phyloP scores from a whole-genome alignment of 106 monocot genomes.

The Dendrobium catenatum region DNA sequence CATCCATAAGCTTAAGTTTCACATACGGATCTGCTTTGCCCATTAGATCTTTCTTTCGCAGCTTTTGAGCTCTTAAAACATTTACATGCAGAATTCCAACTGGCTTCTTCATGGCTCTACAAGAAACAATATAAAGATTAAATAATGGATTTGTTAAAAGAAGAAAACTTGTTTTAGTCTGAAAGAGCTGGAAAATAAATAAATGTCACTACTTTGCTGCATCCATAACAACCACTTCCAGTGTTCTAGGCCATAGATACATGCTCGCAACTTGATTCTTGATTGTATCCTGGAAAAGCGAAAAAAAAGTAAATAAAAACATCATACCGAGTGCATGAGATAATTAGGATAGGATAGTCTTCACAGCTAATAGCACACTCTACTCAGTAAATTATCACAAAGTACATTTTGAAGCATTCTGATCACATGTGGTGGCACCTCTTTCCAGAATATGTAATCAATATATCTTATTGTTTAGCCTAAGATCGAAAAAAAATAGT shows the following conservation, averaged over 20 bases:
- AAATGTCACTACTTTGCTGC: constrained; percentile 45
- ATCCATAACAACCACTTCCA: constrained; percentile 80
- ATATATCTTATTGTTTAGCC: neutral
- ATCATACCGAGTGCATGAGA: neutral
- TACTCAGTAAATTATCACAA: neutral
- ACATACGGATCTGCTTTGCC: constrained; percentile 91
- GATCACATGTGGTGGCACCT: neutral
- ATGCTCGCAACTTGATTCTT: constrained; percentile 83
- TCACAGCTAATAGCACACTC: neutral
- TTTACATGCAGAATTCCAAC: constrained; percentile 82
- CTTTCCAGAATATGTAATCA: neutral
- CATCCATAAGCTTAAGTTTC: constrained; percentile 77
- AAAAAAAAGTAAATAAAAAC: neutral
- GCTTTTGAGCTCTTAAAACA: constrained; percentile 55
- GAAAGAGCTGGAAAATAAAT: neutral
- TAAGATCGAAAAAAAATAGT: neutral
- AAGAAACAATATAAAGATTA: constrained; percentile 3
- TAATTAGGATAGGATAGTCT: neutral
- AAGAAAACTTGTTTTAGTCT: neutral
- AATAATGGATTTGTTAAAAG: constrained; percentile 4
- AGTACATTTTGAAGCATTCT: neutral
- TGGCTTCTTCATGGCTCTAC: constrained; percentile 62
- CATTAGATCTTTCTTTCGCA: constrained; percentile 76
- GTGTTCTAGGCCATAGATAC: constrained; percentile 88
- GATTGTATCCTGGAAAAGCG: constrained; percentile 65